phyloP scores from a whole-genome alignment of 1,284 basidiomycete species.

The Apiotrichum akiyoshidainum region DNA sequence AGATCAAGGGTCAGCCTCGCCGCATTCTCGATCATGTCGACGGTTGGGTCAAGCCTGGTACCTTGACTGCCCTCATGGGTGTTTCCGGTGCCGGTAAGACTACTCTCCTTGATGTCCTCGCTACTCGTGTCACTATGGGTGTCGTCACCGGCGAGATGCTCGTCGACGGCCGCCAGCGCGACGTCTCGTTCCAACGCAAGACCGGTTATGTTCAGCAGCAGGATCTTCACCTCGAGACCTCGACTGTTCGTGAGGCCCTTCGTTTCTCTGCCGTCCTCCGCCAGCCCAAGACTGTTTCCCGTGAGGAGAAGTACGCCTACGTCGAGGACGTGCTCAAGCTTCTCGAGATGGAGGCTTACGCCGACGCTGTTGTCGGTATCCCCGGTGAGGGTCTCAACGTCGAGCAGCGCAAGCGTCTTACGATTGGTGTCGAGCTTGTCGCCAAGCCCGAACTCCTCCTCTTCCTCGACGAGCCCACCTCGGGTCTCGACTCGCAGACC shows the following conservation, averaged over 20 bases:
- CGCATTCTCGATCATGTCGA: slow-evolving; percentile 72
- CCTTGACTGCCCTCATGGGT: slow-evolving; percentile 65
- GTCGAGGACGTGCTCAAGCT: slow-evolving; percentile 24
- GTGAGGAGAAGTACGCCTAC: slow-evolving; percentile 54
- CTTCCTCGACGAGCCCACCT: slow-evolving; percentile 52
- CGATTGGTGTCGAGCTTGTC: slow-evolving; percentile 68
- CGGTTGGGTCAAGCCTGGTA: slow-evolving; percentile 78
- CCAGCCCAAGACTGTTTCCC: slow-evolving; percentile 65
- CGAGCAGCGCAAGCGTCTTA: slow-evolving; percentile 46
- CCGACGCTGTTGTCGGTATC: slow-evolving; percentile 45
- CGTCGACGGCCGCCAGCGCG: slow-evolving; percentile 70
- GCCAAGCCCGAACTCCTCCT: slow-evolving; percentile 47
- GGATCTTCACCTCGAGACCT: slow-evolving; percentile 68
- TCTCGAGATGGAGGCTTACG: slow-evolving; percentile 26
- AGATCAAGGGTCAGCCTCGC: slow-evolving; percentile 59
- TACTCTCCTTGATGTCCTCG: slow-evolving; percentile 77
- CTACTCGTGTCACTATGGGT: slow-evolving; percentile 72
- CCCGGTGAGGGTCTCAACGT: slow-evolving; percentile 50
- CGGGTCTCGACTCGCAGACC: slow-evolving; percentile 29
- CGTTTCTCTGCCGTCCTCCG: slow-evolving; percentile 76
- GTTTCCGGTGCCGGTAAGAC: slow-evolving; percentile 73
- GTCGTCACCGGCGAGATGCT: slow-evolving; percentile 74
- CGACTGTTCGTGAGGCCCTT: slow-evolving; percentile 78
- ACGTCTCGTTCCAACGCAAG: slow-evolving; percentile 62
- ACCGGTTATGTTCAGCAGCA: slow-evolving; percentile 73